A percentile compares a stretch with the other conserved stretches of the same genome.
Evolutionary conservation across 2,329 filamentous ascomycete genomes (phyloP).

Genomic region (Verticillium albo-atrum): DNA sequence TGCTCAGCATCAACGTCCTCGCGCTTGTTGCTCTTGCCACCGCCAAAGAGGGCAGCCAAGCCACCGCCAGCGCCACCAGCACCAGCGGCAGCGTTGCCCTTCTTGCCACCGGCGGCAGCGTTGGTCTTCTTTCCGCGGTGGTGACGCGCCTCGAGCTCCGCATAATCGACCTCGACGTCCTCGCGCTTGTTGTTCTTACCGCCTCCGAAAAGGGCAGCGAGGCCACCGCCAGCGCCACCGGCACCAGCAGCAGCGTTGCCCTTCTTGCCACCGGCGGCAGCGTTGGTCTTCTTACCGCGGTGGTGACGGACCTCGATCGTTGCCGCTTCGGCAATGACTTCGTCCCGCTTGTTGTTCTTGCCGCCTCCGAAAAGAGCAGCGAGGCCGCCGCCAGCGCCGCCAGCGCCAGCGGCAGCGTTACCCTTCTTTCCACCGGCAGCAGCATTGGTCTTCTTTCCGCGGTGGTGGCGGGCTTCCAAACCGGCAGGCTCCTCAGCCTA

Average conservation of each 20-base stretch:
- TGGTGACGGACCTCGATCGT: not conserved
- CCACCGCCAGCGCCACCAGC: not conserved
- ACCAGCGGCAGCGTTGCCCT: not conserved
- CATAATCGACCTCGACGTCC: not conserved
- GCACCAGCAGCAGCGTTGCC: not conserved
- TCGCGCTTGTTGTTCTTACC: not conserved
- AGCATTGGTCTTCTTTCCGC: not conserved
- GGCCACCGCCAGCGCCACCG: not conserved
- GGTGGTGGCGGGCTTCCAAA: not conserved
- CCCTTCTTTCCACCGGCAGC: not conserved
- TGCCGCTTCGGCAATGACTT: not conserved
- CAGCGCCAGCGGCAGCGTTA: not conserved
- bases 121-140: conserved; percentile 1
- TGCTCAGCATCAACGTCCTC: not conserved
- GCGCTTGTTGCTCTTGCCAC: conserved; percentile 1
- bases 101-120: not conserved
- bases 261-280: not conserved
- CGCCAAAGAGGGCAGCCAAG: not conserved
- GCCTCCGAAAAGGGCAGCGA: not conserved
- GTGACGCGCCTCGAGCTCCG: not conserved
- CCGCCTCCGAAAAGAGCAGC: not conserved
- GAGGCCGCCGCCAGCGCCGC: not conserved
- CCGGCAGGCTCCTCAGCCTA: not conserved
- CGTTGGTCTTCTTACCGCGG: conserved; percentile 1
- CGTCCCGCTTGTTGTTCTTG: conserved; percentile 1